Conservation (phyloP, 2,329 filamentous ascomycete species). For the Microdochium nivale region DNA sequence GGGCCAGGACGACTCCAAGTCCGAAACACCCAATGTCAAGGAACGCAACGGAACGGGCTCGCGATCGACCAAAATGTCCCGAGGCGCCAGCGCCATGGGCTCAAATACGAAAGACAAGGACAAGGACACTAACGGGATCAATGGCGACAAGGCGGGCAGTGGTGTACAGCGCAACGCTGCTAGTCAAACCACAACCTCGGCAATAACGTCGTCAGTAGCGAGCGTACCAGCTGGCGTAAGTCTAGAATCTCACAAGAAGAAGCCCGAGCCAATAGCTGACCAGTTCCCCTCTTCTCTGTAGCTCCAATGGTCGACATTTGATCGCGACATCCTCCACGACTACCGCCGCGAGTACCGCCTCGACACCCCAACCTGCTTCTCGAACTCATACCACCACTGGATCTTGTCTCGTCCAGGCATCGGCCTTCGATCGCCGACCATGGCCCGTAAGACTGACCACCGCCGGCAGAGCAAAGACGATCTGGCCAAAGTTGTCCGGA, state of each 20-base stretch:
- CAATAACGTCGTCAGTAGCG: constrained; percentile 7
- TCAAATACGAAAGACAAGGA: constrained; percentile 26
- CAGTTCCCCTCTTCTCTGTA: constrained; percentile 16
- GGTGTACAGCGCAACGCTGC: not conserved
- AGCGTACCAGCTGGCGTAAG: constrained; percentile 11
- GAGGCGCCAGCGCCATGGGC: constrained; percentile 43
- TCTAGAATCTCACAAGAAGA: constrained; percentile 16
- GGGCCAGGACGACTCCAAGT: constrained; percentile 24
- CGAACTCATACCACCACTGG: constrained; percentile 51
- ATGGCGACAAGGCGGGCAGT: constrained; percentile 12
- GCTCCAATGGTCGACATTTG: constrained; percentile 61
- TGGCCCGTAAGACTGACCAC: constrained; percentile 56
- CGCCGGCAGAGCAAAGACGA: constrained; percentile 64
- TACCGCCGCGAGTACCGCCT: constrained; percentile 70
- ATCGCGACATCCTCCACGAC: constrained; percentile 58
- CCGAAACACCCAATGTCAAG: constrained; percentile 22
- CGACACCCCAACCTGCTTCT: constrained; percentile 62
- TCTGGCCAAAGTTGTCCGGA: constrained; percentile 63
- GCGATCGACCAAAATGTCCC: constrained; percentile 39
- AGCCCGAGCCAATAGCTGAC: constrained; percentile 4
- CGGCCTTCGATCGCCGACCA: constrained; percentile 66
- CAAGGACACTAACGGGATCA: constrained; percentile 26
- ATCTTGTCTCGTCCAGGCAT: constrained; percentile 54
- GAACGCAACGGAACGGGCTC: constrained; percentile 19
- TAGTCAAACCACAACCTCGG: constrained; percentile 1